A percentile compares a stretch with the other conserved stretches of the same genome.
Conservation (phyloP, 306 rosid species). For the Hylodesmum podocarpum region DNA sequence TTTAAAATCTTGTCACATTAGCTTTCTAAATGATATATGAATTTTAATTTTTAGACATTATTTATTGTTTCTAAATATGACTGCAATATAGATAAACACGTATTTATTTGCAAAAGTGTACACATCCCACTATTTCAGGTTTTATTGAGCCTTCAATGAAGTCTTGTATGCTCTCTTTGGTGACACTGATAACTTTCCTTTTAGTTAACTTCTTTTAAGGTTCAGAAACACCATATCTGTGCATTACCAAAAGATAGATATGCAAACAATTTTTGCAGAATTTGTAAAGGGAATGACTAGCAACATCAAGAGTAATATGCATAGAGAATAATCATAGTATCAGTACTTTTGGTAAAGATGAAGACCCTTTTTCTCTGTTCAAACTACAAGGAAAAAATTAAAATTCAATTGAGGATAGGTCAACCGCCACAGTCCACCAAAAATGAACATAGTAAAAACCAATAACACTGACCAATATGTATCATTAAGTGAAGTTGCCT, state of each 20-base stretch:
- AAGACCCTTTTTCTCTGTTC: constrained; percentile 89
- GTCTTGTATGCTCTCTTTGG: constrained; percentile 64
- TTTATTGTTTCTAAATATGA: no score
- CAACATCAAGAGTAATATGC: constrained; percentile 12
- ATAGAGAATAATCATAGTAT: constrained; percentile 32
- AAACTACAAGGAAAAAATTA: constrained; percentile 52
- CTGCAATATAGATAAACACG: no score
- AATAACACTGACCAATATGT: constrained; percentile 43
- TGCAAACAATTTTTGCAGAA: background rate
- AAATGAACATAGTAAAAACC: background rate
- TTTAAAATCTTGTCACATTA: no score
- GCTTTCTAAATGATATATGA: no score
- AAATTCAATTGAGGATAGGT: no score
- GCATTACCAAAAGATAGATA: constrained; percentile 64
- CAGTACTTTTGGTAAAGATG: constrained; percentile 66
- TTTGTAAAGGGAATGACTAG: background rate
- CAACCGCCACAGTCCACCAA: no score
- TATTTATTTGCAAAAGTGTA: no score
- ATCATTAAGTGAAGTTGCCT: no score
- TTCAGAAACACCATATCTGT: constrained; percentile 81
- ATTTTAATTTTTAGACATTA: no score
- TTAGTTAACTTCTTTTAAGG: constrained; percentile 89
- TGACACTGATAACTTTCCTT: constrained; percentile 73
- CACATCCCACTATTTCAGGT: no score
- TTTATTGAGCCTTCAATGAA: constrained; percentile 63